phyloP scores from a whole-genome alignment of 2,329 filamentous ascomycete species.

The Cryphonectria radicalis region DNA sequence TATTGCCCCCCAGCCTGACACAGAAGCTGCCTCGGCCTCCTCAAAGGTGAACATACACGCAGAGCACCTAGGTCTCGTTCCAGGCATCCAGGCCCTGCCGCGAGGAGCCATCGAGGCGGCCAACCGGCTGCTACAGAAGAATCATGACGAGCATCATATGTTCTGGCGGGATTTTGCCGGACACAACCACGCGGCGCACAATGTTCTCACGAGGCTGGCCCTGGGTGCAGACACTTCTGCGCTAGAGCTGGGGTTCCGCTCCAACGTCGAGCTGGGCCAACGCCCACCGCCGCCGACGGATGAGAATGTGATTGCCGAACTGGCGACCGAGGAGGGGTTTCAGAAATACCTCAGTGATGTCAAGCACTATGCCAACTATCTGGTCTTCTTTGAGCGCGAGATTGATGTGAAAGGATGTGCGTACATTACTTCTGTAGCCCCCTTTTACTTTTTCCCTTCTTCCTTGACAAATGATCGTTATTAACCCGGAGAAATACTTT shows the following conservation, averaged over 20 bases:
- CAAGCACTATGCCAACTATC: constrained; percentile 58
- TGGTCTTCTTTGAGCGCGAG: constrained; percentile 65
- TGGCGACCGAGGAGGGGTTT: constrained; percentile 6
- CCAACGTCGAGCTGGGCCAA: not conserved
- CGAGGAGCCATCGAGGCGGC: not conserved
- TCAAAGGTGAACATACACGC: constrained; percentile 8
- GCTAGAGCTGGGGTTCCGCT: constrained; percentile 4
- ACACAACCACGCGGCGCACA: constrained; percentile 63
- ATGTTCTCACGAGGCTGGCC: constrained; percentile 75
- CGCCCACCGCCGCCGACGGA: constrained; percentile 9
- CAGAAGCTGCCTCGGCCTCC: not conserved
- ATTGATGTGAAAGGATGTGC: constrained; percentile 56
- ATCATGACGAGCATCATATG: constrained; percentile 17
- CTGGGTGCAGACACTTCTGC: constrained; percentile 60
- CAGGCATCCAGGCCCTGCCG: constrained; percentile 1
- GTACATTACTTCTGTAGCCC: not conserved
- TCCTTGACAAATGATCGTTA: too few species aligned
- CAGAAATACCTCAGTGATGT: constrained; percentile 1
- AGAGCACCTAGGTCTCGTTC: constrained; percentile 1
- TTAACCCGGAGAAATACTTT: too few species aligned
- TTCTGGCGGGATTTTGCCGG: constrained; percentile 16
- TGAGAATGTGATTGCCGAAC: not conserved
- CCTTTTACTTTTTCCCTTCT: too few species aligned
- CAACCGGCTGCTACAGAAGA: constrained; percentile 17
- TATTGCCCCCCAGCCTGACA: not conserved